phyloP scores from a whole-genome alignment of 495 filamentous ascomycete genomes.

The Penicillium atrosanguineum region DNA sequence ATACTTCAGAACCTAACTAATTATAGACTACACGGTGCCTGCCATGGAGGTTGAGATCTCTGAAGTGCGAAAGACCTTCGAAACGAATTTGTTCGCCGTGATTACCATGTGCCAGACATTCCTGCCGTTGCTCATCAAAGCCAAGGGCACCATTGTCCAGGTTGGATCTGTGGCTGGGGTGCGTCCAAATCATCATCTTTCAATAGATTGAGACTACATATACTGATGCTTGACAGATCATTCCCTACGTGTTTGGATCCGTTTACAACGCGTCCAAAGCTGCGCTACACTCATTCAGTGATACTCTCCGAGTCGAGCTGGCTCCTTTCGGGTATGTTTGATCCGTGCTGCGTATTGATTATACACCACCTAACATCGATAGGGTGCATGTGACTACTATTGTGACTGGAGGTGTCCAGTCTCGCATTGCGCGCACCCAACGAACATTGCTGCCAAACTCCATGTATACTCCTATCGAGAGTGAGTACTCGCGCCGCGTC shows the following conservation, averaged over 20 bases:
- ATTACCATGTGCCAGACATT: conserved; percentile 60
- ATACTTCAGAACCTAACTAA: conserved; percentile 2
- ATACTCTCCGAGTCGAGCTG: conserved; percentile 57
- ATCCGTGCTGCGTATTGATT: background rate
- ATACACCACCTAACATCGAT: background rate
- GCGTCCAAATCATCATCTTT: conserved; percentile 5
- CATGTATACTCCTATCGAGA: conserved; percentile 51
- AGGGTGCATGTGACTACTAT: conserved; percentile 55
- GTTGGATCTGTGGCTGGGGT: conserved; percentile 57
- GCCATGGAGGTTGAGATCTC: conserved; percentile 53
- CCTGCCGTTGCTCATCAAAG: conserved; percentile 54
- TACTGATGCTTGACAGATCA: conserved; percentile 28
- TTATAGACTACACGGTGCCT: conserved; percentile 57
- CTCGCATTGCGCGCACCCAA: conserved; percentile 53
- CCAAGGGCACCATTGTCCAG: conserved; percentile 61
- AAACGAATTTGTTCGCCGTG: conserved; percentile 59
- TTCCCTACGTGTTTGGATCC: conserved; percentile 55
- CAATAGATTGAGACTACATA: background rate
- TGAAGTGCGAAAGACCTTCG: conserved; percentile 52
- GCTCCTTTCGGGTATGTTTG: conserved; percentile 42
- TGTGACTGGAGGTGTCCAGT: conserved; percentile 61
- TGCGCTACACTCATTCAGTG: conserved; percentile 58
- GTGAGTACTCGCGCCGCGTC: conserved; percentile 50
- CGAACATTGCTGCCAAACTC: conserved; percentile 46
- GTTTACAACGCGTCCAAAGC: conserved; percentile 66